These are phyloP conservation scores for Waitea zeae DNA, from an alignment of 1,284 basidiomycete genomes.

Conservation along the genomic window DNA sequence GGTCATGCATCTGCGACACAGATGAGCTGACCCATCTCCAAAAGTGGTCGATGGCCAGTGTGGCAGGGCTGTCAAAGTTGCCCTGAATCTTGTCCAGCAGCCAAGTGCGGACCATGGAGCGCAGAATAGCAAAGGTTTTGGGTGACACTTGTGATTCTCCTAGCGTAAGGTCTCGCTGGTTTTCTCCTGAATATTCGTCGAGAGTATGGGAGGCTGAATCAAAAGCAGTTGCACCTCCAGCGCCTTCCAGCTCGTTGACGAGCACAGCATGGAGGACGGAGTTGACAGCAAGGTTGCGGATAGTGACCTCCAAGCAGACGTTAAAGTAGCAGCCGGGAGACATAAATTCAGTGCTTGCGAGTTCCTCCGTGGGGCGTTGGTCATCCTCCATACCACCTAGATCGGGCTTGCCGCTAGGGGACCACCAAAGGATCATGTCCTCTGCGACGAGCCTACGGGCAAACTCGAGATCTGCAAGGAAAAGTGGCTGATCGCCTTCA, in stretches of 20 bases:
- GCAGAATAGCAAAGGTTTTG: slow-evolving; percentile 75
- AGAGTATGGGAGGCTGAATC: slow-evolving; percentile 85
- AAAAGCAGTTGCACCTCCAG: slow-evolving; percentile 82
- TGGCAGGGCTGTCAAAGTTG: slow-evolving; percentile 43
- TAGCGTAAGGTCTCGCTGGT: slow-evolving; percentile 63
- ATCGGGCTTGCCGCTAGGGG: slow-evolving; percentile 77
- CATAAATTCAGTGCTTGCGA: slow-evolving; percentile 77
- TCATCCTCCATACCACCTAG: slow-evolving; percentile 91
- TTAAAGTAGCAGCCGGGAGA: slow-evolving; percentile 83
- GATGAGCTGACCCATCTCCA: slow-evolving; percentile 93
- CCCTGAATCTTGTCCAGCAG: slow-evolving; percentile 72
- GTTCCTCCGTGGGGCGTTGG: slow-evolving; percentile 56
- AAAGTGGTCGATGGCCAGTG: slow-evolving; percentile 75
- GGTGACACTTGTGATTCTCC: slow-evolving; percentile 91
- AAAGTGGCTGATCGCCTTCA: slow-evolving; percentile 76
- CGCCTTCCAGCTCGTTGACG: slow-evolving; percentile 95
- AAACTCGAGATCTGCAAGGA: slow-evolving; percentile 84
- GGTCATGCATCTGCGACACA: slow-evolving; percentile 81
- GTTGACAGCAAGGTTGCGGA: slow-evolving; percentile 89
- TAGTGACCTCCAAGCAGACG: slow-evolving; percentile 80
- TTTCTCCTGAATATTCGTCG: slow-evolving; percentile 76
- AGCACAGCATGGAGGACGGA: slow-evolving; percentile 87
- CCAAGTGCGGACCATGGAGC: slow-evolving; percentile 85
- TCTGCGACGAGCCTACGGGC: slow-evolving; percentile 75
- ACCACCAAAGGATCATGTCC: slow-evolving; percentile 97